A percentile compares a stretch with the other conserved stretches of the same genome.
phyloP scores from a whole-genome alignment of 2,329 filamentous ascomycete species.

The Colletotrichum lupini region DNA sequence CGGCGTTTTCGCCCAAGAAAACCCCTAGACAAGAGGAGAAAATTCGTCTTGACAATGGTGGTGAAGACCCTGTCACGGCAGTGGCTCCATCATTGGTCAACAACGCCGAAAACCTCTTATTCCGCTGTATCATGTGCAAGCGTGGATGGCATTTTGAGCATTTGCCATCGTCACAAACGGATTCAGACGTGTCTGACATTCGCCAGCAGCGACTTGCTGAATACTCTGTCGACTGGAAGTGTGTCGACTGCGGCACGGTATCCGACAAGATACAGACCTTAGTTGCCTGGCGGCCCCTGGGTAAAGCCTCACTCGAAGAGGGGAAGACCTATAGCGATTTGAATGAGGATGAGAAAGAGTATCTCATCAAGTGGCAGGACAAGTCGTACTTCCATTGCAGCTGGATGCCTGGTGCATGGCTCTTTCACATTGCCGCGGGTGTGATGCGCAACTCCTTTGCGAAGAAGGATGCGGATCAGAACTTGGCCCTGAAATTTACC shows the following conservation, averaged over 20 bases:
- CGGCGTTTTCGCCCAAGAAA: slow-evolving; percentile 77
- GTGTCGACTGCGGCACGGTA: slow-evolving; percentile 77
- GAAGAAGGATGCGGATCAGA: slow-evolving; percentile 71
- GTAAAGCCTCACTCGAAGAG: slow-evolving; percentile 63
- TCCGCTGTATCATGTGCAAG: slow-evolving; percentile 82
- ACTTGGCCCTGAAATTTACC: slow-evolving; percentile 68
- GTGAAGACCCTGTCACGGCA: slow-evolving; percentile 78
- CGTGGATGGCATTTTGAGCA: slow-evolving; percentile 88
- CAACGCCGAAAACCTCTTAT: slow-evolving; percentile 80
- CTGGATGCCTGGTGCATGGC: slow-evolving; percentile 93
- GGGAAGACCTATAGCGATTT: slow-evolving; percentile 64
- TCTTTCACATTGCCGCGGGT: slow-evolving; percentile 75
- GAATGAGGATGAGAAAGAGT: slow-evolving; percentile 82
- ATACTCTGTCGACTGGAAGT: slow-evolving; percentile 81
- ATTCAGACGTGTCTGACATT: slow-evolving; percentile 47
- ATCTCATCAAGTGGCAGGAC: slow-evolving; percentile 88
- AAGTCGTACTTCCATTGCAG: slow-evolving; percentile 83
- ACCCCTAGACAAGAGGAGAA: slow-evolving; percentile 86
- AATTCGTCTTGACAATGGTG: slow-evolving; percentile 80
- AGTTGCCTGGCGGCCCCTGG: slow-evolving; percentile 85
- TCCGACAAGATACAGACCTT: slow-evolving; percentile 78
- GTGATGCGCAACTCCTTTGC: slow-evolving; percentile 80
- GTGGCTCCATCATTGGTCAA: slow-evolving; percentile 76
- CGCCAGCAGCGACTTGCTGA: slow-evolving; percentile 74
- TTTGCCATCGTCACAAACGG: slow-evolving; percentile 53